Percentiles rank a stretch among this genome's conserved stretches.
These are phyloP conservation scores for Didymella arachidicola DNA, from an alignment of 2,329 filamentous ascomycete species.

Conservation along the genomic window DNA sequence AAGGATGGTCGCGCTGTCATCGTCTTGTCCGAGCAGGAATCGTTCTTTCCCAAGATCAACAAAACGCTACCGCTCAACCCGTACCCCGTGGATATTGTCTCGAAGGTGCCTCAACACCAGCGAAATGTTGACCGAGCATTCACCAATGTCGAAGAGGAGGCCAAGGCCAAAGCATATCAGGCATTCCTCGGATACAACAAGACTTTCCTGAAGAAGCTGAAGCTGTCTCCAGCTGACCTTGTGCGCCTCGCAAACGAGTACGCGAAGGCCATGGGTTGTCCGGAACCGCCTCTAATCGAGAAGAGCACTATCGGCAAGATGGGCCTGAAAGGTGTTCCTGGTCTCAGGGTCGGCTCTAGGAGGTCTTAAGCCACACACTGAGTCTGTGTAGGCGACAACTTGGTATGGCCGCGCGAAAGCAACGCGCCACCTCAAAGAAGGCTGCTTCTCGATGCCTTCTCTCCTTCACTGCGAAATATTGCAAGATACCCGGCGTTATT, in stretches of 20 bases:
- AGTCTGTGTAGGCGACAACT: constrained; percentile 14
- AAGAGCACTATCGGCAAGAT: constrained; percentile 58
- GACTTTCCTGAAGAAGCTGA: constrained; percentile 54
- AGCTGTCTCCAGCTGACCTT: constrained; percentile 49
- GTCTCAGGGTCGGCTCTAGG: constrained; percentile 47
- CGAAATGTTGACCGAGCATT: constrained; percentile 47
- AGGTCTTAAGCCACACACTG: constrained; percentile 17
- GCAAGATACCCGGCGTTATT: constrained; percentile 21
- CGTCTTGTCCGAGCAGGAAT: constrained; percentile 60
- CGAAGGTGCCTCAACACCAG: constrained; percentile 44
- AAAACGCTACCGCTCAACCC: constrained; percentile 60
- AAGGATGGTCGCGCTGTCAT: constrained; percentile 63
- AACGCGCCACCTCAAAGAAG: constrained; percentile 4
- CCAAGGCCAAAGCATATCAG: constrained; percentile 56
- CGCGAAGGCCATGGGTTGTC: constrained; percentile 54
- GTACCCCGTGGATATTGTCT: constrained; percentile 55
- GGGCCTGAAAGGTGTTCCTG: constrained; percentile 57
- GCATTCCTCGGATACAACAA: constrained; percentile 59
- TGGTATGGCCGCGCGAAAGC: neutral
- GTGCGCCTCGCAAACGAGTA: constrained; percentile 56
- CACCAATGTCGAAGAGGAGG: constrained; percentile 48
- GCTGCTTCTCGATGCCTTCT: neutral
- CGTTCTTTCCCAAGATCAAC: constrained; percentile 61
- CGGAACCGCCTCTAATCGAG: constrained; percentile 56
- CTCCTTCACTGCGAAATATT: constrained; percentile 16